A percentile compares a stretch with the other conserved stretches of the same genome.
Evolutionary conservation across 1,139 yeast genomes (phyloP).

Genomic region (Hanseniaspora sp.): DNA sequence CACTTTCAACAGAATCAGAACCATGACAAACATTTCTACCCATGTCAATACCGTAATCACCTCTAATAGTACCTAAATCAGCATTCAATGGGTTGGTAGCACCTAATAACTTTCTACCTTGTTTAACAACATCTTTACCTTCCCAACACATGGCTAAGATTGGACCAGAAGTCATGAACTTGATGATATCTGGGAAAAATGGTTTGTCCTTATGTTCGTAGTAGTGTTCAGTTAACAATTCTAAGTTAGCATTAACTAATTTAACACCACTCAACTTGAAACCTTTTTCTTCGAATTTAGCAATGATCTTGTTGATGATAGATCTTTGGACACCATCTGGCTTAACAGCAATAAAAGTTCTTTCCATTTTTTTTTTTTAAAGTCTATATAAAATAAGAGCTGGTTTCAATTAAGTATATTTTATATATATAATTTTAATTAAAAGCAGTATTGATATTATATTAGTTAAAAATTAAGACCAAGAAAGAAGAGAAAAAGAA

Average conservation of each 20-base stretch:
- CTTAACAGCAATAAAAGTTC: slow-evolving; percentile 98
- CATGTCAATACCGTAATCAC: slow-evolving; percentile 89
- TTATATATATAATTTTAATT: background rate
- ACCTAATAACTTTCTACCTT: slow-evolving; percentile 95
- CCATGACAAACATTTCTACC: slow-evolving; percentile 99
- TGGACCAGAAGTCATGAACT: slow-evolving; percentile 98
- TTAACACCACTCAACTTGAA: slow-evolving; percentile 95
- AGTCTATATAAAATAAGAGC: no score
- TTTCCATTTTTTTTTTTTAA: slow-evolving; percentile 47
- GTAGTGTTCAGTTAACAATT: slow-evolving; percentile 85
- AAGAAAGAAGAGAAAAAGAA: no score
- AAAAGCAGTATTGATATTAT: background rate
- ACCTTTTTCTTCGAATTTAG: slow-evolving; percentile 95
- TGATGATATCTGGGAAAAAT: slow-evolving; percentile 89
- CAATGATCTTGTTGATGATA: slow-evolving; percentile 74
- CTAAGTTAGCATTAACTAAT: slow-evolving; percentile 78
- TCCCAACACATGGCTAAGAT: slow-evolving; percentile 99
- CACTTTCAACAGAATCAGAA: slow-evolving; percentile 97
- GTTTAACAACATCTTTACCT: slow-evolving; percentile 98
- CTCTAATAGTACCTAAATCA: slow-evolving; percentile 99
- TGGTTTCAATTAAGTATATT: no score
- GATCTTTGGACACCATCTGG: slow-evolving; percentile 99
- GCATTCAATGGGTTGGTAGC: slow-evolving; percentile 97
- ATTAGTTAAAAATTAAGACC: no score
- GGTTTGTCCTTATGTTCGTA: slow-evolving; percentile 91